phyloP scores from a whole-genome alignment of 495 filamentous ascomycete species.

The Daldinia loculata region DNA sequence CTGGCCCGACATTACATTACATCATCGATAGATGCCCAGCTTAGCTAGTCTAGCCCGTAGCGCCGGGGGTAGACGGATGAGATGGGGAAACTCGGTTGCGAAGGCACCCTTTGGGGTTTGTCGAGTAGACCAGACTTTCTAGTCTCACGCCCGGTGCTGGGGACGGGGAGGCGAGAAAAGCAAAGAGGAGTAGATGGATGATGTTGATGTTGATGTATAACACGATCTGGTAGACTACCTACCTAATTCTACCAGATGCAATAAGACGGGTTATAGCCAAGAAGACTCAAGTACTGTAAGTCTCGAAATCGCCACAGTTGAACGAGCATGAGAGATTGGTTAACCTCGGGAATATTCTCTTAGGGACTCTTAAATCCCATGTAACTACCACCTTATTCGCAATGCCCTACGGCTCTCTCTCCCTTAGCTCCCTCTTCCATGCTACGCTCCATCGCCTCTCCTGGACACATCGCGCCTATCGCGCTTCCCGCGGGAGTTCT shows the following conservation, averaged over 20 bases:
- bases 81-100: background rate
- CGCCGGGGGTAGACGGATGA: background rate
- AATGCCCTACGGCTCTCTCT: no score
- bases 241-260: background rate
- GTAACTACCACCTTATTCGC: no score
- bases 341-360: no score
- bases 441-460: no score
- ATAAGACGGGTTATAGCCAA: background rate
- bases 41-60: background rate
- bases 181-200: background rate
- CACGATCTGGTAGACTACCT: background rate
- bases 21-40: background rate
- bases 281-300: background rate
- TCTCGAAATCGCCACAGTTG: background rate
- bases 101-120: background rate
- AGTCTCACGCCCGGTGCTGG: background rate
- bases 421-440: no score
- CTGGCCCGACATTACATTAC: background rate
- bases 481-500: background rate
- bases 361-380: no score
- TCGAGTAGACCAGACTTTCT: background rate
- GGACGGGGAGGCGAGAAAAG: background rate
- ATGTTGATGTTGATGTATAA: background rate
- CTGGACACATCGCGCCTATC: background rate
- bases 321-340: background rate